Base-by-base conservation (phyloP, 305 asterid species). In the Rubia peregrina region DNA sequence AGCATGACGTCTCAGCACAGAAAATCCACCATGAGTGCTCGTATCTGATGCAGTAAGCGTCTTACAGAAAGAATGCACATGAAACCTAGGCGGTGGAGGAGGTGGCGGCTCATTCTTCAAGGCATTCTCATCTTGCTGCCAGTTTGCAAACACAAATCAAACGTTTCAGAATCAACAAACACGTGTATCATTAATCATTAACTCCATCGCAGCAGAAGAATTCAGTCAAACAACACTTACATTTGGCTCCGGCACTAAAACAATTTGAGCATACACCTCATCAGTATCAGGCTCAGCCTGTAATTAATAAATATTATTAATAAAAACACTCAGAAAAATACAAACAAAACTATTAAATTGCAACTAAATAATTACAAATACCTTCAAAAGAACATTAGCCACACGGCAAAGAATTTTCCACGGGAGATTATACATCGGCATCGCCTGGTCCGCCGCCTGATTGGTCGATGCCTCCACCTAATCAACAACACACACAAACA, bases 261-360 rank as follows among this genome's bases (percentile, higher is more conserved):
- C 89, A 68, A 94, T 82, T 79, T 91, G 98, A 6, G 96, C 99
- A 73, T 74, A 94, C 76, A 94, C 99, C 86, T 94, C 99, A 68
- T 94, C 99, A 0, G 96, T 91, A 53, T 94, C 99, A 11, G 87
- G 87, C 82, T 94, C 99, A 61, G 99, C 99, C 99, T 94, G 78
- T 48, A 78, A 41, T 73, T 7, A 12, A 51, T 49, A 5, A 41
- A 73, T 7, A 9, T 19, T 10, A 30, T 30, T 30, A 30, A 30
- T 30, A 30, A 48, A 71, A 11, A 73, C 30, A 67, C 11, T 53
- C 43, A 63, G 66, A 69, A 21, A 1, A n/a, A 21, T 57, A 3
- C 61, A 13, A 38, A 48, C 64, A 42, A n/a, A 22, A 56, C 30
- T 21, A 22, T 8, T 8, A 21, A 43, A 56, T 16, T 60, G 41